Conservation (phyloP, 352 stramenopile genomes). For the Phytophthora quininea region DNA sequence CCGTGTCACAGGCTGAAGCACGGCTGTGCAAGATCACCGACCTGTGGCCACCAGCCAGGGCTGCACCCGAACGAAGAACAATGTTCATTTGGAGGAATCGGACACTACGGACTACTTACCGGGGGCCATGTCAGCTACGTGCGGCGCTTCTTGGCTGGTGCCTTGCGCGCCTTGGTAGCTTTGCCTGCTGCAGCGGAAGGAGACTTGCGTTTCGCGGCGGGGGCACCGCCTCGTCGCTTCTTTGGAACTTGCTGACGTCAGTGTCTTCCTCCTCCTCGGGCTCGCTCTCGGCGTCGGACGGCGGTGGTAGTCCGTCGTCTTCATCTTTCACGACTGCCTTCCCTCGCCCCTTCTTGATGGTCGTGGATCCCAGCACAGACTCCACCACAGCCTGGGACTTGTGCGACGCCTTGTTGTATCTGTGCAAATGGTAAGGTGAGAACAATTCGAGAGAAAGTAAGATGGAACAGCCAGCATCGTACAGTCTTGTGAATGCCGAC, state of each 20-base stretch:
- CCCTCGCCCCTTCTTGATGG: slow-evolving; percentile 74
- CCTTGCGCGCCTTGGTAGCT: slow-evolving; percentile 54
- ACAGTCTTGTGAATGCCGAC: slow-evolving; percentile 92
- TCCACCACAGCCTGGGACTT: slow-evolving; percentile 95
- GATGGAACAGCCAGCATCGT: slow-evolving; percentile 21
- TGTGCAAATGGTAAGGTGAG: slow-evolving; percentile 12
- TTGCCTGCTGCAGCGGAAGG: slow-evolving; percentile 26
- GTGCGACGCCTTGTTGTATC: slow-evolving; percentile 94
- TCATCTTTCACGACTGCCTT: slow-evolving; percentile 51
- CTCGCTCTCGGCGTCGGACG: slow-evolving; percentile 80
- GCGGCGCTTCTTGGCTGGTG: slow-evolving; percentile 63
- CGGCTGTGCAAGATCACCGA: too few species aligned
- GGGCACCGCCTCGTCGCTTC: slow-evolving; percentile 46
- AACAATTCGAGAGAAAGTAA: slow-evolving; percentile 3
- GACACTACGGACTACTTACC: neutral
- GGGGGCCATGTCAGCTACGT: slow-evolving; percentile 18
- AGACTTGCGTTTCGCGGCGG: slow-evolving; percentile 58
- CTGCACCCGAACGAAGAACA: too few species aligned
- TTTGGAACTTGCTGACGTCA: slow-evolving; percentile 85
- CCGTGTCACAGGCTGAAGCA: slow-evolving; percentile 2
- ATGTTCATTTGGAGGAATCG: neutral
- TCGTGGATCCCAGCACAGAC: slow-evolving; percentile 66
- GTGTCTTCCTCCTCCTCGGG: slow-evolving; percentile 62
- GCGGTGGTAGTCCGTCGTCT: slow-evolving; percentile 52
- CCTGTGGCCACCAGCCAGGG: too few species aligned